Percentiles rank a stretch among this genome's conserved stretches.
Evolutionary conservation across 768 basidiomycete species (phyloP).

Genomic region (Epithele typhae): DNA sequence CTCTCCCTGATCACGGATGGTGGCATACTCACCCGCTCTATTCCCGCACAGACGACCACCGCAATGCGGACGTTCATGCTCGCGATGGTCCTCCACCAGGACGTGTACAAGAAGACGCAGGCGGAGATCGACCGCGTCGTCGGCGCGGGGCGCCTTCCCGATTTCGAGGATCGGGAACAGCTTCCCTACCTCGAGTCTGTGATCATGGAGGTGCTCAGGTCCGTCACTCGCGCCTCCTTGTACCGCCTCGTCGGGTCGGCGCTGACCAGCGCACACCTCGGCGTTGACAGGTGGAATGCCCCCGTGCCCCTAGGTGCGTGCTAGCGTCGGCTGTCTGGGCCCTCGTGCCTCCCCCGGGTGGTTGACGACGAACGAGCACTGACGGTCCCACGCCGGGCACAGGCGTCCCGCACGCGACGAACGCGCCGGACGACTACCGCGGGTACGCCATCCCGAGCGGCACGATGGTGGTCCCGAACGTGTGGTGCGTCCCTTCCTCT

Average conservation of each 20-base stretch:
- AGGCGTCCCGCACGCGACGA: conserved; percentile 18
- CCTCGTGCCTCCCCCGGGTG: background rate
- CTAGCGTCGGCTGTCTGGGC: background rate
- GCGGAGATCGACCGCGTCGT: conserved; percentile 37
- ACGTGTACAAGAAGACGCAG: conserved; percentile 35
- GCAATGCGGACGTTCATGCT: conserved; percentile 36
- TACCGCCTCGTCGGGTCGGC: background rate
- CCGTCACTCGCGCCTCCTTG: background rate
- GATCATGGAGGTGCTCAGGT: conserved; percentile 19
- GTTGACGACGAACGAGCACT: too few relatives aligned
- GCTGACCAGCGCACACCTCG: background rate
- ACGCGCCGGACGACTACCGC: conserved; percentile 20
- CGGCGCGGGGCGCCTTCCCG: conserved; percentile 27
- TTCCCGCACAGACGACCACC: conserved; percentile 34
- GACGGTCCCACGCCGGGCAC: too few relatives aligned
- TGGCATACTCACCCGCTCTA: background rate
- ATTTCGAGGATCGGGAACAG: conserved; percentile 16
- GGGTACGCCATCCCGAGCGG: conserved; percentile 16
- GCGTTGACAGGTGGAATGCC: conserved; percentile 11
- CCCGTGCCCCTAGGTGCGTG: conserved; percentile 13
- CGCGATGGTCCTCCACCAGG: conserved; percentile 35
- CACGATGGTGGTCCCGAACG: conserved; percentile 20
- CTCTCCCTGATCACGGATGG: too few relatives aligned
- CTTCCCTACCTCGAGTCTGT: conserved; percentile 21
- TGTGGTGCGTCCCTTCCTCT: conserved; percentile 18